Evolutionary conservation across 2,329 filamentous ascomycete species (phyloP).

Genomic region (Sclerotinia nivalis): DNA sequence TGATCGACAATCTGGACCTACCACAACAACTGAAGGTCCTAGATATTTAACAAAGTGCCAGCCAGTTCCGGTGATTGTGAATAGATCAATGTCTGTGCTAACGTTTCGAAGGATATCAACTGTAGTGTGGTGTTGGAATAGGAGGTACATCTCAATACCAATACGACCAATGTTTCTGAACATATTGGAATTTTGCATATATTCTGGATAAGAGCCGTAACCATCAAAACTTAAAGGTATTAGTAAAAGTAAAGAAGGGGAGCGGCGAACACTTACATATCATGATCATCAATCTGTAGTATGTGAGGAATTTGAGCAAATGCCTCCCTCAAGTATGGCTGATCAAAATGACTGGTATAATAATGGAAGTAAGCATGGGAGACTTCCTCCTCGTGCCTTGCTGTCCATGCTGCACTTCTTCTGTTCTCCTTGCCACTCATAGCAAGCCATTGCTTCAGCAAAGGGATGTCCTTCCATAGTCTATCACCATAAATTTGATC

Average conservation of each 20-base stretch:
- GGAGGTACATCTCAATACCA: constrained; percentile 94
- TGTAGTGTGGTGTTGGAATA: constrained; percentile 98
- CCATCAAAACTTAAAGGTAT: constrained; percentile 76
- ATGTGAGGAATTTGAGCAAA: constrained; percentile 97
- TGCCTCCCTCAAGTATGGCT: constrained; percentile 88
- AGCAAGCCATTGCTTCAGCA: constrained; percentile 91
- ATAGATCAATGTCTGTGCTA: constrained; percentile 84
- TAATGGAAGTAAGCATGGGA: constrained; percentile 98
- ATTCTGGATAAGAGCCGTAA: constrained; percentile 94
- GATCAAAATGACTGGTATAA: constrained; percentile 97
- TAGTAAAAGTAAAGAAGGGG: constrained; percentile 17
- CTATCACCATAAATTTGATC: constrained; percentile 95
- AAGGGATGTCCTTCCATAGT: constrained; percentile 92
- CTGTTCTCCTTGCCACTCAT: constrained; percentile 92
- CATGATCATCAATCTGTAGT: constrained; percentile 91
- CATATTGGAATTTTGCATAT: constrained; percentile 96
- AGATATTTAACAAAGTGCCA: constrained; percentile 99
- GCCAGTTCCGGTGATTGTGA: constrained; percentile 93
- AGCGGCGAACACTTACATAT: constrained; percentile 70
- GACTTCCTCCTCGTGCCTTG: constrained; percentile 92
- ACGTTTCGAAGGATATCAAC: constrained; percentile 90
- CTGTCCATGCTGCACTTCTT: constrained; percentile 88
- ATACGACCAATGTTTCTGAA: constrained; percentile 98
- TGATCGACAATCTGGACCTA: constrained; percentile 88
- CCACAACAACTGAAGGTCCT: constrained; percentile 84